Base-by-base conservation (phyloP, 129 eudicot genomes). In the Chrysanthemum lavandulifolium region DNA sequence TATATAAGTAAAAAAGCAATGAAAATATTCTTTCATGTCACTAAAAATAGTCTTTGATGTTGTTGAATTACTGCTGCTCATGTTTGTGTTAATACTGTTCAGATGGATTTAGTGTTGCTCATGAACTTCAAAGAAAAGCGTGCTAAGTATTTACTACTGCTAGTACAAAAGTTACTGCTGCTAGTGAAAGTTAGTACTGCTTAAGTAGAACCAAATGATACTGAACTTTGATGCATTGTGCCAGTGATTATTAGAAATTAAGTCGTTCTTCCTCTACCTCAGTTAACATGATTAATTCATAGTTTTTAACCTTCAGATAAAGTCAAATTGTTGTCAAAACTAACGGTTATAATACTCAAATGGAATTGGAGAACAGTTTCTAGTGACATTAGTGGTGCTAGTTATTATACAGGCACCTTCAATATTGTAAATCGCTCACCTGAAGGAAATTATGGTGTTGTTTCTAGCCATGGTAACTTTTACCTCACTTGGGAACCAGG, bases 341-440 rank as follows among this genome's bases (percentile, higher is more conserved):
- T 81, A 78, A 84, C 56, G 36, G 67, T 52, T 21, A 48, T 43
- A 6, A 27, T 68, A 47, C 25, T 79, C 61, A 80, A 27, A 71
- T 73, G 82, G 53, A 59, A 82, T 78, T 91, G 84, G 97, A 95
- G 99, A 91, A 95, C 99, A 86, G 97, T 95, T 84, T 95, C 99
- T 48, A 95, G 99, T 83, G 99, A 97, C 70, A 95, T 95, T 59
- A 91, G 99, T 88, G 99, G 99, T 74, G 99, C 99, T 54, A 95
- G 99, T 67, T 95, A 95, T 82, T 95, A 95, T 58, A 95, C 99
- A 61, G 99, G 99, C 59, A 95, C 99, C 29, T 95, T 95, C 80
- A 95, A 85, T 81, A 85, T 97, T 25, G 99, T 95, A 61, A 95
- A 90, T 71, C 99, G 99, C 59, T 95, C 99, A 21, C 97, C 99